Evolutionary conservation across 495 filamentous ascomycete species (phyloP).

Genomic region (Penicillium salamii): DNA sequence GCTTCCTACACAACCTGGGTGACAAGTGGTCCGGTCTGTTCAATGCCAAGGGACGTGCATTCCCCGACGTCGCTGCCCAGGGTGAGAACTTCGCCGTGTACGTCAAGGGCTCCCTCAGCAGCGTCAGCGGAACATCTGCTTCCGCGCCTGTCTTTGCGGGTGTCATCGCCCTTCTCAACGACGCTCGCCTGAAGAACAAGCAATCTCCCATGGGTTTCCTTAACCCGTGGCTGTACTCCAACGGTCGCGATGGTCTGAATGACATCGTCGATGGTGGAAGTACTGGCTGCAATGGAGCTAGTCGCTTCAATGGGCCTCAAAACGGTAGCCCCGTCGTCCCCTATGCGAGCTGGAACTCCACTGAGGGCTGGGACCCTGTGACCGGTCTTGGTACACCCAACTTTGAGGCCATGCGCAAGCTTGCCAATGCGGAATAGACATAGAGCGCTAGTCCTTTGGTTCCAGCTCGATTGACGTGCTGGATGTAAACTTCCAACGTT

Average conservation of each 20-base stretch:
- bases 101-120: slow-evolving; percentile 46
- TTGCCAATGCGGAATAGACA: slow-evolving; percentile 17
- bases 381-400: slow-evolving; percentile 57
- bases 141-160: slow-evolving; percentile 61
- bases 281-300: slow-evolving; percentile 55
- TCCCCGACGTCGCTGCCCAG: slow-evolving; percentile 73
- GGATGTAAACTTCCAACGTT: not conserved
- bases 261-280: slow-evolving; percentile 62
- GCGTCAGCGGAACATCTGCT: slow-evolving; percentile 64
- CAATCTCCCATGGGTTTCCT: slow-evolving; percentile 64
- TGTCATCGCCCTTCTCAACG: slow-evolving; percentile 65
- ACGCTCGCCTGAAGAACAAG: slow-evolving; percentile 55
- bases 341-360: slow-evolving; percentile 50
- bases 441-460: not conserved
- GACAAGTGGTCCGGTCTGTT: slow-evolving; percentile 47
- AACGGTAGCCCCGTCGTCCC: slow-evolving; percentile 40
- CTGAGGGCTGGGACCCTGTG: slow-evolving; percentile 60
- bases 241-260: slow-evolving; percentile 51
- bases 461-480: not conserved
- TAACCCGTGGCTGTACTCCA: slow-evolving; percentile 70
- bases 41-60: slow-evolving; percentile 63
- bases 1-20: slow-evolving; percentile 54
- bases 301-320: slow-evolving; percentile 35
- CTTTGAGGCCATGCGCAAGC: slow-evolving; percentile 36
- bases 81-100: slow-evolving; percentile 51